Percentiles rank a stretch among this genome's conserved stretches.
phyloP scores from a whole-genome alignment of 495 filamentous ascomycete species.

The Aspergillus haitiensis region DNA sequence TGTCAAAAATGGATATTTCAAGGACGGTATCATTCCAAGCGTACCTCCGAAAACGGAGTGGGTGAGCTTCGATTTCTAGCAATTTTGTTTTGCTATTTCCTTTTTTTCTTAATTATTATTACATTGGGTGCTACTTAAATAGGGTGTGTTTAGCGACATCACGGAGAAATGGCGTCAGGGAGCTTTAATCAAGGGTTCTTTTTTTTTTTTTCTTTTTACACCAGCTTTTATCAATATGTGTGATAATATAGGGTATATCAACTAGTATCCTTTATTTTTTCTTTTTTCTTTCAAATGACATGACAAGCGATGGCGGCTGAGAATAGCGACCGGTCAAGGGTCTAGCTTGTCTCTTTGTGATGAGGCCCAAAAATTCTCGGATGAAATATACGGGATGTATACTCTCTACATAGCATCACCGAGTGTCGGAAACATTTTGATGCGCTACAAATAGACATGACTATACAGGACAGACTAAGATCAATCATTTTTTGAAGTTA shows the following conservation, averaged over 20 bases:
- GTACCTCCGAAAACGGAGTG: slow-evolving; percentile 73
- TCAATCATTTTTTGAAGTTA: slow-evolving; percentile 36
- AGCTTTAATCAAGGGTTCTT: background rate
- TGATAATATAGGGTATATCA: too few relatives aligned
- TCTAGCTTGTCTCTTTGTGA: too few relatives aligned
- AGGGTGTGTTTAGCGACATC: background rate
- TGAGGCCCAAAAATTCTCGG: too few relatives aligned
- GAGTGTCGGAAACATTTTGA: background rate
- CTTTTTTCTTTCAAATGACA: background rate
- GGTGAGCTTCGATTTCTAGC: slow-evolving; percentile 68
- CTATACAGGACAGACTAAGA: slow-evolving; percentile 7
- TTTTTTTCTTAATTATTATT: slow-evolving; percentile 12
- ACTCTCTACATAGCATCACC: background rate
- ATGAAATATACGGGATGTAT: too few relatives aligned
- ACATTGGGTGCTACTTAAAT: background rate
- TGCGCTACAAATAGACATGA: slow-evolving; percentile 12
- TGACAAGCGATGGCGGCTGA: too few relatives aligned
- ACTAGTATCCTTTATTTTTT: background rate
- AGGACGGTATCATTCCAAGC: slow-evolving; percentile 63
- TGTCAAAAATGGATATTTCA: slow-evolving; percentile 60
- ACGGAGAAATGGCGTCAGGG: slow-evolving; percentile 6
- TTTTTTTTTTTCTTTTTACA: background rate
- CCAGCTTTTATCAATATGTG: too few relatives aligned
- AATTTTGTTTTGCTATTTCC: background rate
- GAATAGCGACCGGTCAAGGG: too few relatives aligned